Evolutionary conservation across 2,329 filamentous ascomycete genomes (phyloP).

Genomic region (Exophiala sp.): DNA sequence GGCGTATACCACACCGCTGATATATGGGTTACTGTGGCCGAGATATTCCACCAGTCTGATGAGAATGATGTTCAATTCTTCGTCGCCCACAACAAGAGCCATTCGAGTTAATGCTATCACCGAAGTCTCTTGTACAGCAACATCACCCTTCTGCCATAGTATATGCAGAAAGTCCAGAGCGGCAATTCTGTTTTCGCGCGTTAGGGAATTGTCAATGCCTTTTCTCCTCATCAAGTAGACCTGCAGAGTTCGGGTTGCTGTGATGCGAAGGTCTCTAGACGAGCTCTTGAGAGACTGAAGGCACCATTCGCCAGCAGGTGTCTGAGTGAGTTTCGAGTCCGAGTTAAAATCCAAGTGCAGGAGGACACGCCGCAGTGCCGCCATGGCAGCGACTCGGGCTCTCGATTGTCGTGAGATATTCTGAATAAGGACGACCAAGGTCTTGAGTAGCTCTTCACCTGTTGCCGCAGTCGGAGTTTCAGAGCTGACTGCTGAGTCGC

Average conservation of each 20-base stretch:
- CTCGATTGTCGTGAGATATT: slow-evolving; percentile 47
- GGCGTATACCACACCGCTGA: slow-evolving; percentile 75
- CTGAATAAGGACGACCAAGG: slow-evolving; percentile 40
- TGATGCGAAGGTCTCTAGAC: slow-evolving; percentile 74
- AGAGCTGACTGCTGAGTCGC: neutral
- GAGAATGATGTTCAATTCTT: slow-evolving; percentile 80
- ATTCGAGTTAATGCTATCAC: slow-evolving; percentile 82
- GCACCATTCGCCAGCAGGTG: slow-evolving; percentile 70
- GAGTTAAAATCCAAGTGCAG: slow-evolving; percentile 57
- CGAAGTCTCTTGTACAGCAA: slow-evolving; percentile 71
- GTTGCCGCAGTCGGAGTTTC: slow-evolving; percentile 11
- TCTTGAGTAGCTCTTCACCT: slow-evolving; percentile 37
- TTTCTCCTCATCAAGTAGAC: slow-evolving; percentile 53
- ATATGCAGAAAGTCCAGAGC: slow-evolving; percentile 65
- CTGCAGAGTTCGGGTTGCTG: slow-evolving; percentile 64
- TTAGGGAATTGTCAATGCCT: slow-evolving; percentile 43
- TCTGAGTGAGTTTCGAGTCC: slow-evolving; percentile 62
- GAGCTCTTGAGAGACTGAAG: slow-evolving; percentile 77
- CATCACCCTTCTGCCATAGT: slow-evolving; percentile 62
- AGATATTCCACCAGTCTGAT: slow-evolving; percentile 80
- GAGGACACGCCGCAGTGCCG: slow-evolving; percentile 62
- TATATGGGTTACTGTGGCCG: slow-evolving; percentile 71
- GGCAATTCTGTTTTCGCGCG: slow-evolving; percentile 60
- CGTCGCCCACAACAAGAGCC: slow-evolving; percentile 67
- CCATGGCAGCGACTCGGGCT: slow-evolving; percentile 64